phyloP scores from a whole-genome alignment of 257 asterid genomes.

The Penstemon barbatus region DNA sequence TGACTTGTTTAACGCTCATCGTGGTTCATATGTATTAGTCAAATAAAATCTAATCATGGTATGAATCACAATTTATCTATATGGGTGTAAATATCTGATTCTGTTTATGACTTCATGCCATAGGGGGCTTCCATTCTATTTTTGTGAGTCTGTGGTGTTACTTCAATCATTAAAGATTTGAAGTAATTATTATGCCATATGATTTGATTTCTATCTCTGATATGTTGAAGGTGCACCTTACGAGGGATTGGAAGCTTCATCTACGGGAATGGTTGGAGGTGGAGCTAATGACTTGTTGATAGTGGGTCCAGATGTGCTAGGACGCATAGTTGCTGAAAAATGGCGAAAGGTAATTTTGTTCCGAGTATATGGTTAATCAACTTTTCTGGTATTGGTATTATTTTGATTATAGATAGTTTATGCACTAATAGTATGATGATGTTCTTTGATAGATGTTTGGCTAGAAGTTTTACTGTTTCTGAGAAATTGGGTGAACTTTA shows the following conservation, averaged over 20 bases:
- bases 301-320: constrained; percentile 96
- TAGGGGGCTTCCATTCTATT: background rate
- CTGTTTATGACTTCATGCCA: constrained; percentile 1
- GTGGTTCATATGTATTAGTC: too few species aligned
- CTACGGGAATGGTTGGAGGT: constrained; percentile 42
- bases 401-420: too few species aligned
- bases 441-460: too few species aligned
- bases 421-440: too few species aligned
- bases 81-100: background rate
- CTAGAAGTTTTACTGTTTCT: too few species aligned
- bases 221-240: constrained; percentile 50
- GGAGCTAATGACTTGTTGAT: constrained; percentile 78
- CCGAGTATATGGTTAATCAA: background rate
- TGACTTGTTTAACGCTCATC: too few species aligned
- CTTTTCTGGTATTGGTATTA: too few species aligned
- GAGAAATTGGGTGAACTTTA: background rate
- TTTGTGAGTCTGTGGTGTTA: constrained; percentile 4
- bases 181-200: background rate
- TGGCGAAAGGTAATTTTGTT: constrained; percentile 74
- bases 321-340: constrained; percentile 86
- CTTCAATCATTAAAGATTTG: background rate
- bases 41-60: too few species aligned
- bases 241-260: constrained; percentile 52
- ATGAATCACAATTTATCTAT: background rate
- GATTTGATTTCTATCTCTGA: constrained; percentile 6